Percentiles rank a stretch among this genome's conserved stretches.
phyloP scores from a whole-genome alignment of 129 eudicot genomes.

The Helichrysum umbraculigerum region DNA sequence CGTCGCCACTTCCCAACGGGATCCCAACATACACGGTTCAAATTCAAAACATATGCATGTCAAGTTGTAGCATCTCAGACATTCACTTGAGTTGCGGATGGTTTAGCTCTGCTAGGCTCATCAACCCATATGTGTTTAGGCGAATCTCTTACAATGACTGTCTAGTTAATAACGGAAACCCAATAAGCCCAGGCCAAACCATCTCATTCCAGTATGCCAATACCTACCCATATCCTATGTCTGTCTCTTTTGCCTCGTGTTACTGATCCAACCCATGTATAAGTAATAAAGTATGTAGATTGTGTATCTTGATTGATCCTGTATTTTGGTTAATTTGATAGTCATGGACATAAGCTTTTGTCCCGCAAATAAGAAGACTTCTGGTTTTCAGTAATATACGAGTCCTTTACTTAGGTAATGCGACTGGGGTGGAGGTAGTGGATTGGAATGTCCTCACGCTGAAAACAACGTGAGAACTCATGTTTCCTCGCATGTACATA shows the following conservation, averaged over 20 bases:
- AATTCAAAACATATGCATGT: constrained; percentile 47
- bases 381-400: too few relatives aligned
- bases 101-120: constrained; percentile 73
- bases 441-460: too few relatives aligned
- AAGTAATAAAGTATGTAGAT: too few relatives aligned
- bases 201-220: constrained; percentile 63
- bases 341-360: too few relatives aligned
- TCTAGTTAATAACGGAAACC: constrained; percentile 61
- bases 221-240: constrained; percentile 48
- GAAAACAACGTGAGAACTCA: too few relatives aligned
- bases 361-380: too few relatives aligned
- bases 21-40: constrained; percentile 68
- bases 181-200: constrained; percentile 48
- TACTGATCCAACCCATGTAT: neutral
- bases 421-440: too few relatives aligned
- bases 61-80: constrained; percentile 47
- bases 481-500: too few relatives aligned
- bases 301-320: too few relatives aligned
- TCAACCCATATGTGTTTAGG: constrained; percentile 51
- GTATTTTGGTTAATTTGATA: too few relatives aligned
- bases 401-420: too few relatives aligned
- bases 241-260: constrained; percentile 56
- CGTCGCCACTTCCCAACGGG: constrained; percentile 54
- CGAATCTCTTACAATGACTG: constrained; percentile 56
- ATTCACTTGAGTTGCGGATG: constrained; percentile 73